Evolutionary conservation across 1,284 basidiomycete genomes (phyloP).

Genomic region (Fistulinella staudtii): DNA sequence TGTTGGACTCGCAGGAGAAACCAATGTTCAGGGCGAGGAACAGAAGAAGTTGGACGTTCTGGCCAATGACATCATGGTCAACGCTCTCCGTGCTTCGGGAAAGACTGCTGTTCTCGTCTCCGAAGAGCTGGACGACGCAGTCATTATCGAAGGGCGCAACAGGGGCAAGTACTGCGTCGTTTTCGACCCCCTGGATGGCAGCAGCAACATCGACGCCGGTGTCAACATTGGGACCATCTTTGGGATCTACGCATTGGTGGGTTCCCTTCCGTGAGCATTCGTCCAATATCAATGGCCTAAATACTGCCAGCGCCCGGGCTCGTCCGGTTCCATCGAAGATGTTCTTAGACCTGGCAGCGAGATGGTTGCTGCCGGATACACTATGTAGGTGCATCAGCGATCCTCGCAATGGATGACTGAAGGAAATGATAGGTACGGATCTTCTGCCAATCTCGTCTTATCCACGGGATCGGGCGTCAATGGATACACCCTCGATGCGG

Average conservation of each 20-base stretch:
- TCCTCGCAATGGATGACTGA: constrained; percentile 10
- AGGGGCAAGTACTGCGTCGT: constrained; percentile 94
- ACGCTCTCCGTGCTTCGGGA: constrained; percentile 87
- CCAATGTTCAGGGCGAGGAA: constrained; percentile 97
- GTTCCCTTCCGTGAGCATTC: constrained; percentile 24
- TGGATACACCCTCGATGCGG: constrained; percentile 95
- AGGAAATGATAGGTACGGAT: constrained; percentile 77
- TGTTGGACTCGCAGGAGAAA: constrained; percentile 94
- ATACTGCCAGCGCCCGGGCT: constrained; percentile 59
- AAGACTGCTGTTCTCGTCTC: constrained; percentile 97
- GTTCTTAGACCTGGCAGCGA: constrained; percentile 92
- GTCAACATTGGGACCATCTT: constrained; percentile 99
- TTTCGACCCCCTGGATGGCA: constrained; percentile 97
- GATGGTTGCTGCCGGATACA: constrained; percentile 98
- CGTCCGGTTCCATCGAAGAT: constrained; percentile 76
- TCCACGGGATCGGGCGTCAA: constrained; percentile 96
- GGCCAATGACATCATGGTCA: constrained; percentile 99
- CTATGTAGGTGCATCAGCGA: constrained; percentile 61
- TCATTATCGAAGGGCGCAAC: constrained; percentile 79
- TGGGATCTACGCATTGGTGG: constrained; percentile 89
- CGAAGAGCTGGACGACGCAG: constrained; percentile 91
- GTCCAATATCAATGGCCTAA: not conserved
- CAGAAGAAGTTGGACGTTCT: constrained; percentile 99
- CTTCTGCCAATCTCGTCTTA: constrained; percentile 95
- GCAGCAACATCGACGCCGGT: constrained; percentile 99